Evolutionary conservation across 345 rosid genomes (phyloP), one percentile per base, ranked within the genome.

Genomic region (Pistacia vera): DNA sequence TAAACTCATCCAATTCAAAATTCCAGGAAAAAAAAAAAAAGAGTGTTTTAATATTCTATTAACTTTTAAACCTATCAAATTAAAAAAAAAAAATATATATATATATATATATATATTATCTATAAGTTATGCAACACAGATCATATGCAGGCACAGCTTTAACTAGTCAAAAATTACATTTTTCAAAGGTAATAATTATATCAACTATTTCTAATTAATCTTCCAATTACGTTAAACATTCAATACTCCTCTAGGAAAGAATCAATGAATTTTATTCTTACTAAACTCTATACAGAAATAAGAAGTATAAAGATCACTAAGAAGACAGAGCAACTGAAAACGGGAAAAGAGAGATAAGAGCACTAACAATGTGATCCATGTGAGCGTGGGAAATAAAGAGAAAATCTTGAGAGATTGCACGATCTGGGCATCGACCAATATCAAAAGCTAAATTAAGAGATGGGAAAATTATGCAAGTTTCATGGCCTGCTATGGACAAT

Each of bases 371-470:
- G 68, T 96, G 99, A 84, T 96, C 99, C 97, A 96, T 92, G 84
- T 93, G 98, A 66, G 92, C 94, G 63, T 96, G 98, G 54, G 99
- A 92, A 85, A 96, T 91, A 70, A 96, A 87, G 83, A 96, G 90
- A 81, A 93, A 96, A 81, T 96, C 95, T 52, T 93, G 98, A 78
- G 92, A 88, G 79, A 93, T 74, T 8, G 98, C 97, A 44, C 97
- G 97, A 65, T 85, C 93, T 11, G 99, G 99, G 89, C 95, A 93
- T 67, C 95, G 91, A 22, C 99, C 98, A 62, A 92, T 93, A 73
- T 92, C 98, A 77, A 96, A 93, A 65, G 98, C 94, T 81, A 93
- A 52, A 55, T 88, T 81, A 71, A 92, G 93, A 78, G 92, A 79
- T 11, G 98, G 92, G 75, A 96, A 90, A 55, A 96, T 92, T 66